phyloP scores from a whole-genome alignment of 1,284 basidiomycete species.

The Trichosporon asahii region DNA sequence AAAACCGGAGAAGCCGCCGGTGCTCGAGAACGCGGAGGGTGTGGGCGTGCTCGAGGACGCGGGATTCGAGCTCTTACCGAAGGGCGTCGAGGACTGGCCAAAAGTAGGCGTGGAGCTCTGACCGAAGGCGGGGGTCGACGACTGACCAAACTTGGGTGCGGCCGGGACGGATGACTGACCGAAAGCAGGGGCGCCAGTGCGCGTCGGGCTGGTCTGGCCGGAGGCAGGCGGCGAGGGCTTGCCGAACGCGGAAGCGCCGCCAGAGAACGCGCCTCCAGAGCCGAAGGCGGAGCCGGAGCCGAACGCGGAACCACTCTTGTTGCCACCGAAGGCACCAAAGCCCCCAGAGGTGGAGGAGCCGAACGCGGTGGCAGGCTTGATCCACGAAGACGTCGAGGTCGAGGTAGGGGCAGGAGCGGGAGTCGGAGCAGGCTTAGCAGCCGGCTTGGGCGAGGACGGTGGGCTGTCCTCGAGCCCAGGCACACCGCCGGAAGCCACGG shows the following conservation, averaged over 20 bases:
- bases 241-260: slow-evolving; percentile 1
- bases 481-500: slow-evolving; percentile 18
- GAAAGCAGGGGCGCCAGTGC: slow-evolving; percentile 2
- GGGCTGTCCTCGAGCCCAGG: slow-evolving; percentile 22
- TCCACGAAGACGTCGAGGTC: slow-evolving; percentile 30
- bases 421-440: slow-evolving; percentile 23
- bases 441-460: slow-evolving; percentile 22
- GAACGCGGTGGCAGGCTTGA: slow-evolving; percentile 48
- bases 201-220: background rate
- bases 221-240: slow-evolving; percentile 14
- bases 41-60: slow-evolving; percentile 15
- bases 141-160: slow-evolving; percentile 16
- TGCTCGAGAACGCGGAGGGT: slow-evolving; percentile 14
- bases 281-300: slow-evolving; percentile 3
- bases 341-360: slow-evolving; percentile 25
- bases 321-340: slow-evolving; percentile 33
- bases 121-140: slow-evolving; percentile 24
- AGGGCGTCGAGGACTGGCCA: slow-evolving; percentile 23
- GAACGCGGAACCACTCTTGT: slow-evolving; percentile 7
- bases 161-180: slow-evolving; percentile 8
- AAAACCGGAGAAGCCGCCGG: slow-evolving; percentile 19
- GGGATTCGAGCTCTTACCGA: slow-evolving; percentile 18
- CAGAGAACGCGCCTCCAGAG: background rate
- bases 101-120: slow-evolving; percentile 27
- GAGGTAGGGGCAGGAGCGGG: slow-evolving; percentile 12